Conservation (phyloP, 1,139 yeast genomes). For the Arxiozyma telluris region DNA sequence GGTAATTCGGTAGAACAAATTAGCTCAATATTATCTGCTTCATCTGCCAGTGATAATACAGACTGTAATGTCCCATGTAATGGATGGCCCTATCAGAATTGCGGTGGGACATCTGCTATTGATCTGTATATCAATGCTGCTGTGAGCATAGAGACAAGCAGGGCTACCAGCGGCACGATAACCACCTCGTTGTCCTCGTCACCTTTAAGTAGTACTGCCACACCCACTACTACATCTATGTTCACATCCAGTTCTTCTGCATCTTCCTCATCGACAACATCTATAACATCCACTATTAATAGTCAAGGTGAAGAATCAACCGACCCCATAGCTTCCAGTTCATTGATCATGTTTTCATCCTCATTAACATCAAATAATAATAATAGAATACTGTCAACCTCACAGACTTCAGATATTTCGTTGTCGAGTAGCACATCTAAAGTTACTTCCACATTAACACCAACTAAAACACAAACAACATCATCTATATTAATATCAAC, state of each 20-base stretch:
- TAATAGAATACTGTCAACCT: not conserved
- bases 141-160: not conserved
- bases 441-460: slow-evolving; percentile 8
- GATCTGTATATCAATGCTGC: slow-evolving; percentile 37
- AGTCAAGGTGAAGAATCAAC: not conserved
- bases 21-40: not conserved
- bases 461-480: slow-evolving; percentile 3
- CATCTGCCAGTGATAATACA: slow-evolving; percentile 10
- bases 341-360: not conserved
- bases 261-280: not conserved
- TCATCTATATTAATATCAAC: not conserved
- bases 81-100: slow-evolving; percentile 49
- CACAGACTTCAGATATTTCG: not conserved
- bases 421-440: slow-evolving; percentile 8
- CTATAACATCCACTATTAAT: not conserved
- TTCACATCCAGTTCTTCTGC: slow-evolving; percentile 4
- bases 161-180: not conserved
- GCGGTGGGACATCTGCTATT: slow-evolving; percentile 54
- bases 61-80: slow-evolving; percentile 44
- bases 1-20: slow-evolving; percentile 34
- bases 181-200: not conserved
- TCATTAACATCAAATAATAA: not conserved
- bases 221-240: slow-evolving; percentile 6
- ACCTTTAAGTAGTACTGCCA: not conserved
- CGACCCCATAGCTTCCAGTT: not conserved